These are phyloP conservation scores for Citrus cavaleriei DNA, from an alignment of 345 rosid genomes.

Conservation along the genomic window DNA sequence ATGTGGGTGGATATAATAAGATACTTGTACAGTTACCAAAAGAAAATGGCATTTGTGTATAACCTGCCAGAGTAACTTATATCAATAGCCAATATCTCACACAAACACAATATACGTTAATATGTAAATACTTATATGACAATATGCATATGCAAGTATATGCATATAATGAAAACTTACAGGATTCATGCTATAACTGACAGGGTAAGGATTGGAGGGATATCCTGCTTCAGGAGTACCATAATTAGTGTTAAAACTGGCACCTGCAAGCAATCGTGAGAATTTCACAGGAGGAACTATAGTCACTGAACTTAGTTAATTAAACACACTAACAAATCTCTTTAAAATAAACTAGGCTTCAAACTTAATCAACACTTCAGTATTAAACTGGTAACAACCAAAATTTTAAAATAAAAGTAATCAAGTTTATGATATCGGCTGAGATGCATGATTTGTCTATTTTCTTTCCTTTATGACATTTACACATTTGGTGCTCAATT, in stretches of 20 bases:
- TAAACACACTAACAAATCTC: background rate
- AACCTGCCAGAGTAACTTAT: background rate
- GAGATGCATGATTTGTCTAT: background rate
- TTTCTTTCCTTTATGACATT: background rate
- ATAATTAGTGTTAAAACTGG: conserved; percentile 54
- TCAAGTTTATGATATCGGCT: background rate
- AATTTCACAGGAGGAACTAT: background rate
- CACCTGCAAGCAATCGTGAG: conserved; percentile 32
- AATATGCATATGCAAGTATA: background rate
- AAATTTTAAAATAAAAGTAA: background rate
- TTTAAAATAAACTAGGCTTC: background rate
- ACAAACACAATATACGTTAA: background rate
- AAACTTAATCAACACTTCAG: background rate
- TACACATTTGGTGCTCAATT: background rate
- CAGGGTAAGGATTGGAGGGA: conserved; percentile 58
- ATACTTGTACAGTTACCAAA: background rate
- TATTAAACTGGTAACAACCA: background rate
- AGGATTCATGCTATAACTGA: conserved; percentile 68
- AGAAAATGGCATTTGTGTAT: background rate
- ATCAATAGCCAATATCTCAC: background rate
- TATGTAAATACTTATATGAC: conserved; percentile 3
- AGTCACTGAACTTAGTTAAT: background rate
- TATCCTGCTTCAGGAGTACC: conserved; percentile 69
- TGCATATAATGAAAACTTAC: conserved; percentile 48
- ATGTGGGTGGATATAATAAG: background rate